Percentiles rank a stretch among this genome's conserved stretches.
phyloP scores from a whole-genome alignment of 495 filamentous ascomycete species.

The Halenospora varia region DNA sequence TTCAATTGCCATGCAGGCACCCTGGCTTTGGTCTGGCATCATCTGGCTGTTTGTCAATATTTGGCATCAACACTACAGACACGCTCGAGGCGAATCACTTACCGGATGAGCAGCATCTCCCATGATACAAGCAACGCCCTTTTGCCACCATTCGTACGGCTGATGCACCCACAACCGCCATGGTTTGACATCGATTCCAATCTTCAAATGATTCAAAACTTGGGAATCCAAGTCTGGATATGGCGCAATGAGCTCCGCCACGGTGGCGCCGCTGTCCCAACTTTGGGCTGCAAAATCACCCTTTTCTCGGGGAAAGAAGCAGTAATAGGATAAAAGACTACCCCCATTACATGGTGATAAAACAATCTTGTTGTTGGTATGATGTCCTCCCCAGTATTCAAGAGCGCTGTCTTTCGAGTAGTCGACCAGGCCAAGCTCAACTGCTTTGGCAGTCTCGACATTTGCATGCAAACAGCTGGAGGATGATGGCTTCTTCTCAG shows the following conservation, averaged over 20 bases:
- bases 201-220: conserved; percentile 35
- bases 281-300: conserved; percentile 39
- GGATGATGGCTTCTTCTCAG: conserved; percentile 14
- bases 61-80: too few relatives aligned
- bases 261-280: conserved; percentile 34
- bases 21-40: conserved; percentile 50
- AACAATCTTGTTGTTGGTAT: conserved; percentile 44
- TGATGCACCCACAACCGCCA: conserved; percentile 50
- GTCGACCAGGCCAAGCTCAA: conserved; percentile 37
- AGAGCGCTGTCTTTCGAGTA: conserved; percentile 40
- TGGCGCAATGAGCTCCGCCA: conserved; percentile 39
- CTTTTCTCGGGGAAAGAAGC: conserved; percentile 43
- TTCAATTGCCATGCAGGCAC: conserved; percentile 48
- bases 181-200: conserved; percentile 42
- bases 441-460: conserved; percentile 31
- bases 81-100: too few relatives aligned
- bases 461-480: not conserved
- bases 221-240: conserved; percentile 40
- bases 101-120: conserved; percentile 37
- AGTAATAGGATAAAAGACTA: conserved; percentile 44
- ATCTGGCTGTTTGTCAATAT: conserved; percentile 24
- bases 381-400: conserved; percentile 47
- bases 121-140: conserved; percentile 33
- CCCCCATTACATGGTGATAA: conserved; percentile 45
- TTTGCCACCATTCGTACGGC: too few relatives aligned